Evolutionary conservation across 2,329 filamentous ascomycete genomes (phyloP), one percentile per base, ranked within the genome.

Genomic region (Cytospora paraplurivora): DNA sequence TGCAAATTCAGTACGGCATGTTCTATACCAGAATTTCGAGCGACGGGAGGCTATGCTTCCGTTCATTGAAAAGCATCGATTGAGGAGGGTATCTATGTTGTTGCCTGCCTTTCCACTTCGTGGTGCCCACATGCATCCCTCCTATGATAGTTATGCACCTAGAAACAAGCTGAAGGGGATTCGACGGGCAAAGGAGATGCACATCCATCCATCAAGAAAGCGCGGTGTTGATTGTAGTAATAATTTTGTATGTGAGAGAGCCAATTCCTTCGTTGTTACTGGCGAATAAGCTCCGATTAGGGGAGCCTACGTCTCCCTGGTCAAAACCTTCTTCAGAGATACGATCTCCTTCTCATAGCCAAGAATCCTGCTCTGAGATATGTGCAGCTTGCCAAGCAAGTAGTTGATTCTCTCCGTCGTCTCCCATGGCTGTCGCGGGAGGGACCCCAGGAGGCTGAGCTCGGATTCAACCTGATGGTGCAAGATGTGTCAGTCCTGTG

Each of bases 341-440:
- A 76, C 85, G 75, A 89, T 91, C 73, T 96, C 88, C 69, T 75
- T 80, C 76, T 97, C 93, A 73, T 88, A 91, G 59, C 77, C 81
- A 69, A 87, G 82, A 65, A 97, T 87, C 79, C 90, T 94, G 59
- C 74, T 75, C 79, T 97, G 93, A 66, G 89, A 88, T n/a, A 74
- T 78, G 68, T 87, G 82, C 65, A 97, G 76, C 79, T 96, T 97
- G 0, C 73, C 75, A 54, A 96, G 74, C 67, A 97, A 77, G 78
- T 91, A 97, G 62, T 84, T 79, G 3, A 92, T 82, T 38, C 94
- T 79, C 0, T 84, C 82, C 0, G 78, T 79, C 34, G 91, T 79
- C 79, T 95, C 88, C 21, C 79, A 76, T 0, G 92, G 90, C 74
- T 91, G 86, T 57, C 83, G 88, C 7, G 88, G 89, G 69, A 96